These are phyloP conservation scores for Clarireedia sp. DNA, from an alignment of 2,329 filamentous ascomycete genomes.

Conservation along the genomic window DNA sequence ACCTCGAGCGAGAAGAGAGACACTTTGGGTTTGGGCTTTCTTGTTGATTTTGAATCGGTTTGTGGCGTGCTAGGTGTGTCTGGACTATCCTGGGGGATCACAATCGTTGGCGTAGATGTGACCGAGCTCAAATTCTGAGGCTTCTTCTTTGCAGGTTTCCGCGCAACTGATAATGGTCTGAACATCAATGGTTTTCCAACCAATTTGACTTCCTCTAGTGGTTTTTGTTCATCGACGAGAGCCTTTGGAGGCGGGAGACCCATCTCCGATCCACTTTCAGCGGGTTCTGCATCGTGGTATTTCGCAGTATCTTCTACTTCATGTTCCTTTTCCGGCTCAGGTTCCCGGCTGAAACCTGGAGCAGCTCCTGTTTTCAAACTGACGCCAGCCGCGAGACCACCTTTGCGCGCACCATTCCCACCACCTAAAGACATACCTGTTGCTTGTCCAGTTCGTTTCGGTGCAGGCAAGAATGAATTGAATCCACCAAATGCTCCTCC, in stretches of 20 bases:
- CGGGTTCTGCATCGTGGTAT: conserved; percentile 19
- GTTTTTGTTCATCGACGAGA: conserved; percentile 46
- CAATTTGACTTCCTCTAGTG: conserved; percentile 57
- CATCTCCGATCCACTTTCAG: conserved; percentile 25
- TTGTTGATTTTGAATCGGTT: conserved; percentile 20
- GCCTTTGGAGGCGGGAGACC: conserved; percentile 38
- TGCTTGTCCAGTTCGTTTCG: conserved; percentile 52
- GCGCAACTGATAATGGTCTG: conserved; percentile 75
- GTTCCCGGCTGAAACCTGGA: conserved; percentile 68
- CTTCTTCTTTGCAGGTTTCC: conserved; percentile 65
- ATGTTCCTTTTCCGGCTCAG: conserved; percentile 23
- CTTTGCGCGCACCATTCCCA: conserved; percentile 23
- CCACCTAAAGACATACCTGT: conserved; percentile 30
- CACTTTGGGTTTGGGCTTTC: conserved; percentile 55
- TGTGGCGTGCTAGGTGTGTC: conserved; percentile 10
- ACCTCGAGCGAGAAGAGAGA: conserved; percentile 61
- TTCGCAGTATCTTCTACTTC: conserved; percentile 17
- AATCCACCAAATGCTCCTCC: conserved; percentile 67
- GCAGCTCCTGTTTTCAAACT: conserved; percentile 76
- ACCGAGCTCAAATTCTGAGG: conserved; percentile 17
- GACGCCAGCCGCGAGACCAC: conserved; percentile 44
- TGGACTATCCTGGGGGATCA: conserved; percentile 20
- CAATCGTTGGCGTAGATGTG: conserved; percentile 17
- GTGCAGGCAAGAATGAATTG: conserved; percentile 78
- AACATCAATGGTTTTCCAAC: conserved; percentile 81